Base-by-base conservation (phyloP, 2,329 filamentous ascomycete species). In the Cephalotrichum gorgonifer region DNA sequence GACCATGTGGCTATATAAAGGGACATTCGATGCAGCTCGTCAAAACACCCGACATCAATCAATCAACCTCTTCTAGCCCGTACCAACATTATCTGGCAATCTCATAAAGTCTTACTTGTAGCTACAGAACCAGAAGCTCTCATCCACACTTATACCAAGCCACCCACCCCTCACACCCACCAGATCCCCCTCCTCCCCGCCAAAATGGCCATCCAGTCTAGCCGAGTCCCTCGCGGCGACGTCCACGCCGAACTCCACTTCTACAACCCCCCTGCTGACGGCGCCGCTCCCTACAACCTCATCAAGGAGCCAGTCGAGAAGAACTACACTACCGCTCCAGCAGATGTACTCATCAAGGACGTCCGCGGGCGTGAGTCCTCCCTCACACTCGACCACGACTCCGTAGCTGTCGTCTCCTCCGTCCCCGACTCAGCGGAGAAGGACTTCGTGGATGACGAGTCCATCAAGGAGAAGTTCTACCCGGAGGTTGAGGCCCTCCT, bases 401-500 rank as follows among this genome's bases (percentile, higher is more conserved):
- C 87, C 54, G 95, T 95, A 70, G 72, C 79, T 50, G 70, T 85
- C 20, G 63, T 88, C 44, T 68, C 70, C 12, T 66, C 73, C 56
- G 65, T 88, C 1, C 70, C 81, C 0, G 73, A 76, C 2, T 75
- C 76, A 2, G 68, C 76, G 28, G 72, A 78, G 57, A 69, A 64
- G 12, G 74, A 78, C 38, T 94, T 91, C 63, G 64, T 64, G 4
- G 79, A 86, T 62, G 84, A 89, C 58, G 77, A 73, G 11, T 78
- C 77, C 52, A 86, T 96, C 64, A 68, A 77, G 58, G 58, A 67
- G 1, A 74, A 80, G 48, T 96, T 95, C 72, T 96, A 96, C 69
- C 85, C 88, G 0, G 88, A 95, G 62, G 78, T 95, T 8, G 84
- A 90, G 66, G 63, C 74, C 44, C 69, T 95, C 25, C 70, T 96